These are phyloP conservation scores for Magnusiomyces tetraspermus DNA, from an alignment of 1,139 yeast genomes.

Conservation along the genomic window DNA sequence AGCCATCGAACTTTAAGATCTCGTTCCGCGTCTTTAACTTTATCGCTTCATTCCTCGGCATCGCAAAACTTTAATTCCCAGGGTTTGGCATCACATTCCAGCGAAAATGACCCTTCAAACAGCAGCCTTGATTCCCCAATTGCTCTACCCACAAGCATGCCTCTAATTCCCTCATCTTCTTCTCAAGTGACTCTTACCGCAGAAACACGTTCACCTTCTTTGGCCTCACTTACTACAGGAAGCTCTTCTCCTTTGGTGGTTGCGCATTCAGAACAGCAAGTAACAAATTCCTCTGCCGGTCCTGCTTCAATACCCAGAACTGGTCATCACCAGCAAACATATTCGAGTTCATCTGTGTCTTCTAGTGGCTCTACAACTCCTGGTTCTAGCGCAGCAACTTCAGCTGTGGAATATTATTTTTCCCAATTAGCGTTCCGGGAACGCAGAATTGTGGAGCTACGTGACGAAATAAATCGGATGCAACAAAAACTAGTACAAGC, in stretches of 20 bases:
- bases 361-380: background rate
- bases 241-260: background rate
- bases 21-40: background rate
- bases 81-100: background rate
- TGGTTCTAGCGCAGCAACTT: constrained; percentile 7
- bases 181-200: too few relatives aligned
- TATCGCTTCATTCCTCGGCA: background rate
- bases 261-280: background rate
- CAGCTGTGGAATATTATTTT: constrained; percentile 16
- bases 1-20: background rate
- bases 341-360: background rate
- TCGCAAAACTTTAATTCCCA: background rate
- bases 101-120: background rate
- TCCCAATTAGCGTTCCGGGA: constrained; percentile 32
- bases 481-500: constrained; percentile 26
- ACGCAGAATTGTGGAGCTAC: constrained; percentile 30
- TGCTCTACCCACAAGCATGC: constrained; percentile 1
- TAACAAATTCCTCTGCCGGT: background rate
- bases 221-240: too few relatives aligned
- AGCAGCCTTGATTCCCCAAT: background rate
- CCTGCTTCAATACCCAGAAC: background rate
- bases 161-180: background rate
- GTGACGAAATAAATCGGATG: constrained; percentile 28
- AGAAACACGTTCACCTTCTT: too few relatives aligned
- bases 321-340: background rate